Conservation (phyloP, 2,329 filamentous ascomycete species). For the Tricladium varicosporioides region DNA sequence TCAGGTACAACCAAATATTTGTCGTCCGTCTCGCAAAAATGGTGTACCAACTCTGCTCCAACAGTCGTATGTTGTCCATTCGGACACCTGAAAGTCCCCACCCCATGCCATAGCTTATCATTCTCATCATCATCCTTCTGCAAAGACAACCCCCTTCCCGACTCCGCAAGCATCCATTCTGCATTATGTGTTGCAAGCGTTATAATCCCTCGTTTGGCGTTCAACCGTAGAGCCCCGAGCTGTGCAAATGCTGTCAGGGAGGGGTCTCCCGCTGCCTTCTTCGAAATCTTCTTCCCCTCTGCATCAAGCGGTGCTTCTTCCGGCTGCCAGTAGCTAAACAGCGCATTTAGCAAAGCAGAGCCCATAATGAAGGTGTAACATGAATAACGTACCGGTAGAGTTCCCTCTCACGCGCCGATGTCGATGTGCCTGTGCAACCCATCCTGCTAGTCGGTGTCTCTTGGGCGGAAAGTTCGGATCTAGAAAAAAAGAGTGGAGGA, state of each 20-base stretch:
- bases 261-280: slow-evolving; percentile 35
- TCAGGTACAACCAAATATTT: slow-evolving; percentile 37
- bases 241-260: slow-evolving; percentile 46
- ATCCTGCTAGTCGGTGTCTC: too few species aligned
- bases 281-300: slow-evolving; percentile 1
- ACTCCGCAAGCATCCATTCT: slow-evolving; percentile 31
- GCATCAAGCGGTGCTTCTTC: not conserved
- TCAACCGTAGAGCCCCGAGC: slow-evolving; percentile 47
- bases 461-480: not conserved
- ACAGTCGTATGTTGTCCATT: slow-evolving; percentile 10
- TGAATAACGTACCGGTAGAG: not conserved
- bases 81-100: slow-evolving; percentile 16
- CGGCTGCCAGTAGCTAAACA: not conserved
- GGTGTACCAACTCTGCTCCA: slow-evolving; percentile 16
- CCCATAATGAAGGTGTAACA: too few species aligned
- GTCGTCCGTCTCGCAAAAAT: slow-evolving; percentile 20
- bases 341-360: not conserved
- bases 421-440: not conserved
- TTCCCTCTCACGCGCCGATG: not conserved
- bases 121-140: slow-evolving; percentile 28
- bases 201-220: slow-evolving; percentile 46
- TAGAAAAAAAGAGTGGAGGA: not conserved
- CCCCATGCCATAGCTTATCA: slow-evolving; percentile 32
- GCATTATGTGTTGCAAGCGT: slow-evolving; percentile 30
- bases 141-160: slow-evolving; percentile 24